Base-by-base conservation (phyloP, 345 rosid species). In the Iberis pinnata region DNA sequence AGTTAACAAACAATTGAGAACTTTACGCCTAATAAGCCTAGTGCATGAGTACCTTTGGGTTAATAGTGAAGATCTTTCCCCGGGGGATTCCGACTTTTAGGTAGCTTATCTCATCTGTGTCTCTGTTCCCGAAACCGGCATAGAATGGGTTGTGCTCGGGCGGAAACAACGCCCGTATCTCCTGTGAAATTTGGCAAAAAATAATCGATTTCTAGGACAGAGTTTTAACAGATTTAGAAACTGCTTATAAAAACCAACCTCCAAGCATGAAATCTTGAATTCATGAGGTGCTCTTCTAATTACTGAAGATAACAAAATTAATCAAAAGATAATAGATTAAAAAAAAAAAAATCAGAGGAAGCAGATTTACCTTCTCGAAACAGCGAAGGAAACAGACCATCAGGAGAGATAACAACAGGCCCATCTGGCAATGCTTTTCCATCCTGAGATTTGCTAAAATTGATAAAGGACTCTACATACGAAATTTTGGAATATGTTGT, bases 201-300 rank as follows among this genome's bases (percentile, higher is more conserved):
- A 45, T 6, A 67, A 41, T 6, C 4, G 25, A 3, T 22, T n/a
- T n/a, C n/a, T n/a, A n/a, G n/a, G n/a, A n/a, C n/a, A 18, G 37
- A 50, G 53, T 58, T 51, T 51, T 49, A 37, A 33, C 20, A 61
- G 9, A 33, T 16, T 31, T 6, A 55, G 19, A 56, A 32, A 58
- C 53, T 17, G 17, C 43, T 58, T 45, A 53, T n/a, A n/a, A 53
- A 47, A 64, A 69, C 90, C 55, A 66, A 92, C 98, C 98, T 85
- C 95, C 53, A 92, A 81, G 82, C 96, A 88, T 12, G 80, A 71
- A 14, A 92, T 92, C 81, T 92, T 92, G 83, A 92, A 92, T 71
- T 92, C 96, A 69, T 92, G 98, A 64, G 98, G 96, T 52, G 96
- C 95, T 73, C 96, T 83, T 70, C 98, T 80, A 38, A 92, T 83